Evolutionary conservation across 164 flowering plant genomes (phyloP), one percentile per base, ranked within the genome.

Genomic region (Warburgia ugandensis): DNA sequence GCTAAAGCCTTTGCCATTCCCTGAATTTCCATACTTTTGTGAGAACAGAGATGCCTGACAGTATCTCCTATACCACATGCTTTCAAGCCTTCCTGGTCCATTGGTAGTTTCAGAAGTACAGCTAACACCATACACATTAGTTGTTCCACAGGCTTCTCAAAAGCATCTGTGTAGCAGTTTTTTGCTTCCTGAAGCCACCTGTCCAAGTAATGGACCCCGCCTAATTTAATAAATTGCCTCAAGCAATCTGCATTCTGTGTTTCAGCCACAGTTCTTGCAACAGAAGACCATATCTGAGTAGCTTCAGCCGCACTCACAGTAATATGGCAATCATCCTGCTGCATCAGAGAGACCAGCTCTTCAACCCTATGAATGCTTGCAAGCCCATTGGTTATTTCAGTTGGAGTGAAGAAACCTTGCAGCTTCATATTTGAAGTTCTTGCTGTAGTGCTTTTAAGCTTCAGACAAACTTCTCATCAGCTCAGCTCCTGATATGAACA

Each of bases 131-230:
- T 12, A 33, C 28, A 32, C 12, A 33, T 32, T 32, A 23, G 40
- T 4, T 49, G 40, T 23, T 49, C 53, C 25, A 32, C 16, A 6
- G 14, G 23, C 29, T 49, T 33, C 12, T 49, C 20, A 11, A 1
- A 12, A 32, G 1, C 10, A 20, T 49, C 37, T 7, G 33, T 33
- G 9, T 49, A 32, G 33, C 7, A 49, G 19, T 14, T 32, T 8
- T 33, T 39, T 33, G 40, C 53, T 33, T 49, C 53, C 22, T 49
- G 41, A 22, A 49, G 53, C 53, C 53, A 49, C n/a, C 10, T 33
- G 17, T 33, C 53, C 40, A 49, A 49, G 39, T 11, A 11, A 32
- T 21, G 5, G 17, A 49, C 19, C 4, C 53, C 53, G 12, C 53
- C 53, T 10, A 22, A 1, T 12, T 49, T 23, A 20, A 33, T 33